A percentile compares a stretch with the other conserved stretches of the same genome.
phyloP scores from a whole-genome alignment of 371 early-diverging fungal genomes.

The Coemansia sp. region DNA sequence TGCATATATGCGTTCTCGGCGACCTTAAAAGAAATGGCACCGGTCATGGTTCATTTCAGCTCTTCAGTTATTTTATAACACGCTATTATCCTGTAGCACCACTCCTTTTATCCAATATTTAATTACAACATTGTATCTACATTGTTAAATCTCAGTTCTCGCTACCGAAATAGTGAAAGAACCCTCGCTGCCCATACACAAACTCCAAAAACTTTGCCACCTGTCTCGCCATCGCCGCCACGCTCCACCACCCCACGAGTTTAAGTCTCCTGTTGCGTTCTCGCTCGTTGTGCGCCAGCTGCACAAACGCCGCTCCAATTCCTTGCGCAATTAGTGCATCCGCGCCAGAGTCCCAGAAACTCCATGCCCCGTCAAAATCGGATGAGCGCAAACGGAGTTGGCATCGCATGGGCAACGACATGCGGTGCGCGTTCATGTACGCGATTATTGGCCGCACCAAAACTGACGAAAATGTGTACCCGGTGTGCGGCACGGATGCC shows the following conservation, averaged over 20 bases:
- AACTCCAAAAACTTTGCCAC: slow-evolving; percentile 73
- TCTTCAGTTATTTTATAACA: too few relatives aligned
- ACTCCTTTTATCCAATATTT: neutral
- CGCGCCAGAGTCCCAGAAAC: slow-evolving; percentile 79
- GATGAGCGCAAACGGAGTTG: slow-evolving; percentile 73
- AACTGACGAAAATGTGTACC: slow-evolving; percentile 70
- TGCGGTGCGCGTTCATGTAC: slow-evolving; percentile 90
- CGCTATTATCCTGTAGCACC: too few relatives aligned
- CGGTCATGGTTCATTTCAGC: too few relatives aligned
- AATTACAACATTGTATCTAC: neutral
- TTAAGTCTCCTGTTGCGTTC: slow-evolving; percentile 80
- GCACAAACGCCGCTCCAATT: slow-evolving; percentile 78
- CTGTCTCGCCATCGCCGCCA: slow-evolving; percentile 74
- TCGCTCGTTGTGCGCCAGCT: slow-evolving; percentile 76
- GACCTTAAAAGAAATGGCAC: too few relatives aligned
- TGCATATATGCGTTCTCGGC: too few relatives aligned
- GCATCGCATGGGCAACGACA: slow-evolving; percentile 78
- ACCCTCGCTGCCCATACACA: slow-evolving; percentile 77
- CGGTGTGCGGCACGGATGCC: slow-evolving; percentile 80
- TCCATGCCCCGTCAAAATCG: slow-evolving; percentile 94
- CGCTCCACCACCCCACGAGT: slow-evolving; percentile 86
- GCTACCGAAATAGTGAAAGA: slow-evolving; percentile 58
- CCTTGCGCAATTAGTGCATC: slow-evolving; percentile 77
- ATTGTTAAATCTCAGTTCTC: slow-evolving; percentile 2
- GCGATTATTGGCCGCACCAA: slow-evolving; percentile 92